These are phyloP conservation scores for Metschnikowia colocasiae DNA, from an alignment of 805 yeast species.

Conservation along the genomic window DNA sequence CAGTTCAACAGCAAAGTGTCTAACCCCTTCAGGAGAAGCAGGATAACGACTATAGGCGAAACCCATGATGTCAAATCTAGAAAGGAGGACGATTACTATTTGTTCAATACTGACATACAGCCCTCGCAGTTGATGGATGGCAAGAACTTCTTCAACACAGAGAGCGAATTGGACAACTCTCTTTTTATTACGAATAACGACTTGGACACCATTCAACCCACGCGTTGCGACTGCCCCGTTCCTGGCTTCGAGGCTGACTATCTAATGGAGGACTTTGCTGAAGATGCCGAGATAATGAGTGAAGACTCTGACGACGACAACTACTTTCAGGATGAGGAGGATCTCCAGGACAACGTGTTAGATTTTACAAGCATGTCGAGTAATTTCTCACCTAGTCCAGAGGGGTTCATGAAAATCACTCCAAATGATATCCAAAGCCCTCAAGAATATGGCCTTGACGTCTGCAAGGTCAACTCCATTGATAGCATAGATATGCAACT, in stretches of 20 bases:
- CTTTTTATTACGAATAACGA: slow-evolving; percentile 23
- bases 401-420: slow-evolving; percentile 9
- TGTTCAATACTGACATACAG: slow-evolving; percentile 40
- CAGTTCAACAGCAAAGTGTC: slow-evolving; percentile 2
- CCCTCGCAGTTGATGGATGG: slow-evolving; percentile 36
- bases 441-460: slow-evolving; percentile 4
- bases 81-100: slow-evolving; percentile 35
- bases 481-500: slow-evolving; percentile 10
- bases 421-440: slow-evolving; percentile 3
- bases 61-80: slow-evolving; percentile 15
- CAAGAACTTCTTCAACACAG: slow-evolving; percentile 21
- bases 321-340: slow-evolving; percentile 34
- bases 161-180: slow-evolving; percentile 26
- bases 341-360: slow-evolving; percentile 21
- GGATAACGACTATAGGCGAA: slow-evolving; percentile 33
- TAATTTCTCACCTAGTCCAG: background rate
- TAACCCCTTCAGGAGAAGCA: slow-evolving; percentile 24
- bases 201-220: slow-evolving; percentile 8
- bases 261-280: slow-evolving; percentile 34
- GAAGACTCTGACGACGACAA: slow-evolving; percentile 39
- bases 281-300: slow-evolving; percentile 41
- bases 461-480: slow-evolving; percentile 5
- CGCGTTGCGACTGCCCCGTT: slow-evolving; percentile 15
- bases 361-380: background rate
- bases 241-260: slow-evolving; percentile 38